A percentile compares a stretch with the other conserved stretches of the same genome.
These are phyloP conservation scores for Aurinia saxatilis DNA, from an alignment of 345 rosid genomes.

Conservation along the genomic window DNA sequence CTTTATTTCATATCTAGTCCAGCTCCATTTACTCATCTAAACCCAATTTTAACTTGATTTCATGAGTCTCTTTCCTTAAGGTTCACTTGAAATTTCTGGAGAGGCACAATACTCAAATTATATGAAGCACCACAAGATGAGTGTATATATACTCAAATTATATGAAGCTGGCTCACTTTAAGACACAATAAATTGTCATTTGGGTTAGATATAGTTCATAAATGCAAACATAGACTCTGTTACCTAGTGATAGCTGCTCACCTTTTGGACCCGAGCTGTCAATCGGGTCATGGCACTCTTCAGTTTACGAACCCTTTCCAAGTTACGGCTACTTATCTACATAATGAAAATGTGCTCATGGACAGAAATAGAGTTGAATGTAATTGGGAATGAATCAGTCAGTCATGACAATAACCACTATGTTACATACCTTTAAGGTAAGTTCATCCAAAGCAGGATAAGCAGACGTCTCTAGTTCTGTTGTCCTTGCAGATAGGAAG, in stretches of 20 bases:
- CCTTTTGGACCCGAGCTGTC: constrained; percentile 89
- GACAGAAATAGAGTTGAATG: too few relatives aligned
- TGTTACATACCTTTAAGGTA: constrained; percentile 51
- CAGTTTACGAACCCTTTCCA: constrained; percentile 89
- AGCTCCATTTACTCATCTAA: background rate
- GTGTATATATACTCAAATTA: too few relatives aligned
- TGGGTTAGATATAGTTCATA: background rate
- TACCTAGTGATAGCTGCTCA: constrained; percentile 6
- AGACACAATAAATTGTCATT: background rate
- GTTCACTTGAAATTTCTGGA: too few relatives aligned
- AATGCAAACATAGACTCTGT: background rate
- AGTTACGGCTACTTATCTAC: constrained; percentile 84
- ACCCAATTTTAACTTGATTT: background rate
- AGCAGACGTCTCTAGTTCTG: constrained; percentile 78
- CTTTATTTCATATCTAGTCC: background rate
- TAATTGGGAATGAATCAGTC: background rate
- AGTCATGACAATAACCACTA: background rate
- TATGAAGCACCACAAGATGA: too few relatives aligned
- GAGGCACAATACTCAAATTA: background rate
- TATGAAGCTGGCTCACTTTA: too few relatives aligned
- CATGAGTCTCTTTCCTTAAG: too few relatives aligned
- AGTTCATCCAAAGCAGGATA: constrained; percentile 92
- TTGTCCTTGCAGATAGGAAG: constrained; percentile 69
- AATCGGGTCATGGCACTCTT: constrained; percentile 88
- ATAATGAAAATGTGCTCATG: background rate